A percentile compares a stretch with the other conserved stretches of the same genome.
Conservation (phyloP, 148 eudicot species). For the Nepenthes gracilis region DNA sequence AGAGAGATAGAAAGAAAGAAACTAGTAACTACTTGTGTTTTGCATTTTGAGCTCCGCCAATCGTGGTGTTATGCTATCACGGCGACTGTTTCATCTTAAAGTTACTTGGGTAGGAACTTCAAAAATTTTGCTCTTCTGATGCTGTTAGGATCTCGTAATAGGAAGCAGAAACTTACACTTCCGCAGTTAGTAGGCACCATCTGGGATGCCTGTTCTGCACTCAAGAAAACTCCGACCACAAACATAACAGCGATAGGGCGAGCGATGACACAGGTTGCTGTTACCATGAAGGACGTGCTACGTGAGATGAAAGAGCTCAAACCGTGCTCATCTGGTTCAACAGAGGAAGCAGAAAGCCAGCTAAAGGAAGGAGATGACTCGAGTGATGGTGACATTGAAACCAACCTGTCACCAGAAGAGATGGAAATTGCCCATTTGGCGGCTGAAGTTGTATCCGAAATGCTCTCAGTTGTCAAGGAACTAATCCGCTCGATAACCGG, state of each 20-base stretch:
- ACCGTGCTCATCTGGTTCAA: conserved; percentile 35
- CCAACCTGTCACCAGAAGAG: conserved; percentile 71
- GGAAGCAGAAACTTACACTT: conserved; percentile 27
- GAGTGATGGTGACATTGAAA: conserved; percentile 44
- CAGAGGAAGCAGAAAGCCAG: conserved; percentile 20
- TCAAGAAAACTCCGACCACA: conserved; percentile 66
- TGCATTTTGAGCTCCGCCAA: too few relatives aligned
- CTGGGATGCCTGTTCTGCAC: conserved; percentile 84
- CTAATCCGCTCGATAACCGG: conserved; percentile 60
- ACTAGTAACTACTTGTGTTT: too few relatives aligned
- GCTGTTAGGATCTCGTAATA: conserved; percentile 31
- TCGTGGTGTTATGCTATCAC: too few relatives aligned
- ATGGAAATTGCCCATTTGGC: conserved; percentile 55
- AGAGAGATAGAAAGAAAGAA: too few relatives aligned
- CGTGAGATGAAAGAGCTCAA: conserved; percentile 84
- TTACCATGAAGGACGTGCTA: conserved; percentile 81
- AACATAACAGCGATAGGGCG: conserved; percentile 80
- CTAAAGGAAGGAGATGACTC: conserved; percentile 20
- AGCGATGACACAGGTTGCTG: conserved; percentile 72
- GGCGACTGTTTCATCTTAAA: neutral
- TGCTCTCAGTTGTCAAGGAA: conserved; percentile 50
- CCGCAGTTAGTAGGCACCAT: conserved; percentile 64
- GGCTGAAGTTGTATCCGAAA: conserved; percentile 38
- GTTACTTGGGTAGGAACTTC: neutral
- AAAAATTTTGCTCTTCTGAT: neutral